Evolutionary conservation across 352 stramenopile genomes (phyloP).

Genomic region (Globisporangium alternatum): DNA sequence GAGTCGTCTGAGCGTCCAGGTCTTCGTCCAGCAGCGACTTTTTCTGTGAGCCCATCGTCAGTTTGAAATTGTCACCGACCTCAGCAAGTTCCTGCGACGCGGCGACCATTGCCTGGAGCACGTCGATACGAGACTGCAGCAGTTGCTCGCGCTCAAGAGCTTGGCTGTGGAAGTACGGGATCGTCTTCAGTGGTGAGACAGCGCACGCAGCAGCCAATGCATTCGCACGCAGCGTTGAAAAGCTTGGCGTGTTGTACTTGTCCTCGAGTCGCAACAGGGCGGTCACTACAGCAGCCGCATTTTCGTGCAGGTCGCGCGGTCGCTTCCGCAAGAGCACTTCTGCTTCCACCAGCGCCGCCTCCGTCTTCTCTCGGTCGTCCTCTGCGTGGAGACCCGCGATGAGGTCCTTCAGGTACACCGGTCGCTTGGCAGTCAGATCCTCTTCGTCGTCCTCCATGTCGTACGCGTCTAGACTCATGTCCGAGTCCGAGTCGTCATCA

Average conservation of each 20-base stretch:
- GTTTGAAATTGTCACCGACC: conserved; percentile 31
- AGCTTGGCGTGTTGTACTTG: conserved; percentile 67
- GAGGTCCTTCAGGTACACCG: conserved; percentile 73
- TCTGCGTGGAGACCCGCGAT: conserved; percentile 47
- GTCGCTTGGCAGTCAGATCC: conserved; percentile 54
- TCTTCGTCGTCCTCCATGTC: conserved; percentile 68
- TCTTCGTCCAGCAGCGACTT: conserved; percentile 52
- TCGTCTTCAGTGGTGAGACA: conserved; percentile 34
- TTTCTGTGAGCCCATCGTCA: background rate
- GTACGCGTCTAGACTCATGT: conserved; percentile 66
- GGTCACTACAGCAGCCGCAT: conserved; percentile 45
- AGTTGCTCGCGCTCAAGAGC: conserved; percentile 73
- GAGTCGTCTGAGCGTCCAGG: conserved; percentile 41
- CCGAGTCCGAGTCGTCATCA: conserved; percentile 44
- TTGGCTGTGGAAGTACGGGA: conserved; percentile 61
- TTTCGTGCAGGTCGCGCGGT: conserved; percentile 63
- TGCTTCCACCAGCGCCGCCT: conserved; percentile 49
- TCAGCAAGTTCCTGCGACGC: conserved; percentile 68
- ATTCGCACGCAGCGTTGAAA: conserved; percentile 37
- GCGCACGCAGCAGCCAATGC: conserved; percentile 50
- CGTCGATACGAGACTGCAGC: conserved; percentile 67
- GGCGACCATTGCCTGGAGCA: conserved; percentile 49
- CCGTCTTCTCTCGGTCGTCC: conserved; percentile 55
- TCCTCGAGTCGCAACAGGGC: conserved; percentile 68
- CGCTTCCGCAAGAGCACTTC: conserved; percentile 49